Evolutionary conservation across 306 rosid genomes (phyloP), one percentile per base, ranked within the genome.

Genomic region (Cucumis melo): DNA sequence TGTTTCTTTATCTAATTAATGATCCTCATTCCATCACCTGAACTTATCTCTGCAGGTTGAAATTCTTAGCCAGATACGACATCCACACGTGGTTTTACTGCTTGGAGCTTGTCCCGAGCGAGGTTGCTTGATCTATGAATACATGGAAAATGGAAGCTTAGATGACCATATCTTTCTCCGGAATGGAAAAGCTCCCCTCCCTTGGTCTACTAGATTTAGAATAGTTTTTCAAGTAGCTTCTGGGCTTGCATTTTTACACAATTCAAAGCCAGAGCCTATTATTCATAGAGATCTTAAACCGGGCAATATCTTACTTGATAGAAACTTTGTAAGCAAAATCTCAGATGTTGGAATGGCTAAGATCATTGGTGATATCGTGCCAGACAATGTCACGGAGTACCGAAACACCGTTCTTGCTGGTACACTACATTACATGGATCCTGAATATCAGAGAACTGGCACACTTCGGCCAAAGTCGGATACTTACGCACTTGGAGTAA

Each of bases 281-380:
- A 93, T 94, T 56, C 98, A 94, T 78, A 89, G 98, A 80, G 98
- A 94, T 85, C 74, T 94, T 70, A 94, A 94, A 85, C 98, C 98
- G 10, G 97, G 96, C 23, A 94, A 94, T 81, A 83, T 94, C 83
- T 81, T 94, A 83, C 81, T 94, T 74, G 97, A 90, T 86, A 84
- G 79, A 78, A 90, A 94, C 70, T 87, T 79, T 68, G 90, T 90
- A 77, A 89, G 91, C 96, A 94, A 94, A 83, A 91, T 94, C 53
- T 81, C 91, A 36, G 98, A 94, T 50, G 96, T 91, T 48, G 98
- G 98, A 72, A 83, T 94, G 61, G 97, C 98, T 74, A 91, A 91
- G 73, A 85, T 91, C 77, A 81, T 92, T 42, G 75, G 79, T n/a
- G 93, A 94, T 24, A 82, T 84, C 6, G 86, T 87, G 56, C 98